Evolutionary conservation across 345 rosid species (phyloP).

Genomic region (Kernera saxatilis): DNA sequence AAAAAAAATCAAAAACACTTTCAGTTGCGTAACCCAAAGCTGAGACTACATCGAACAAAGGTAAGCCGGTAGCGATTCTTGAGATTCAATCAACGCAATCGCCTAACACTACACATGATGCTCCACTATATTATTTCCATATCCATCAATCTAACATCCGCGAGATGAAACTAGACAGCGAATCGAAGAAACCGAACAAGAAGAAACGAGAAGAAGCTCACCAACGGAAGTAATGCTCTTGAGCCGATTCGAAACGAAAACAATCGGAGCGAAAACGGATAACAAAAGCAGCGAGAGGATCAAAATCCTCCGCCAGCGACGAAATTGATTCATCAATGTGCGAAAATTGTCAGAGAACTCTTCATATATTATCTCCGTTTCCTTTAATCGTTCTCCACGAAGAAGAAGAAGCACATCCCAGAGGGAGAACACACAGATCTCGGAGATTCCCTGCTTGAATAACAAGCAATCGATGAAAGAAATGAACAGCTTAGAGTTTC

Average conservation of each 20-base stretch:
- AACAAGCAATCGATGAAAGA: slow-evolving; percentile 19
- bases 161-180: neutral
- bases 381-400: slow-evolving; percentile 42
- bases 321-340: slow-evolving; percentile 65
- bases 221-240: slow-evolving; percentile 49
- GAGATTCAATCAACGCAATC: neutral
- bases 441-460: slow-evolving; percentile 32
- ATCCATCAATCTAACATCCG: neutral
- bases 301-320: slow-evolving; percentile 71
- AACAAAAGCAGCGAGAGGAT: slow-evolving; percentile 71
- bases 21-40: slow-evolving; percentile 7
- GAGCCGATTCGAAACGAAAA: slow-evolving; percentile 54
- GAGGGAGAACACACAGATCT: slow-evolving; percentile 17
- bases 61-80: neutral
- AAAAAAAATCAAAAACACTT: slow-evolving; percentile 20
- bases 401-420: slow-evolving; percentile 38
- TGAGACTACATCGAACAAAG: neutral
- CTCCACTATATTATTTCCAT: neutral
- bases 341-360: slow-evolving; percentile 15
- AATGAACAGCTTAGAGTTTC: slow-evolving; percentile 42
- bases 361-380: slow-evolving; percentile 10
- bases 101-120: neutral
- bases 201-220: slow-evolving; percentile 24
- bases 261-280: slow-evolving; percentile 69
- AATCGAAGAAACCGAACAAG: neutral